Percentiles rank a stretch among this genome's conserved stretches.
These are phyloP conservation scores for Bombardia bombarda DNA, from an alignment of 495 filamentous ascomycete genomes.

Conservation along the genomic window DNA sequence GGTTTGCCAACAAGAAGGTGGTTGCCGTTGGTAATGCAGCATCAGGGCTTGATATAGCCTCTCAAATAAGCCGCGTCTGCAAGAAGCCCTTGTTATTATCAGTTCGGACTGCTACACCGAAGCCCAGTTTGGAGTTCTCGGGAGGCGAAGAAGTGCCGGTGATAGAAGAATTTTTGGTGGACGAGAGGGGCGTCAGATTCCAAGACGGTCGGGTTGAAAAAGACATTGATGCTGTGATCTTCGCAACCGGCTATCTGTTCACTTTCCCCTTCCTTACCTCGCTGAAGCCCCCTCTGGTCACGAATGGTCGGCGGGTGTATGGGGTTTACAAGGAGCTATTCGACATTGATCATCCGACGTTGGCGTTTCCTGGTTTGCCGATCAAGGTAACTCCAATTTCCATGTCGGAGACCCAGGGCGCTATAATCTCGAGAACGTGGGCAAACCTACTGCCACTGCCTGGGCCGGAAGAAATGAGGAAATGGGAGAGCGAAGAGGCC, in stretches of 20 bases:
- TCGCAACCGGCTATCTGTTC: constrained; percentile 70
- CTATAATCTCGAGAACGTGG: constrained; percentile 69
- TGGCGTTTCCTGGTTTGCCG: constrained; percentile 68
- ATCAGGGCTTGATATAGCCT: constrained; percentile 72
- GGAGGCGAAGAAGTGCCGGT: constrained; percentile 30
- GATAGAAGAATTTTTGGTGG: constrained; percentile 33
- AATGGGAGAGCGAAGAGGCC: constrained; percentile 42
- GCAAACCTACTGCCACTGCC: constrained; percentile 60
- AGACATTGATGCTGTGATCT: constrained; percentile 59
- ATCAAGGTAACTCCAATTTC: constrained; percentile 82
- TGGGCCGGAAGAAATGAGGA: constrained; percentile 48
- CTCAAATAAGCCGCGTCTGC: constrained; percentile 55
- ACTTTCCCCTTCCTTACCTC: constrained; percentile 62
- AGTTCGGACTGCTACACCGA: constrained; percentile 26
- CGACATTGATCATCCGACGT: constrained; percentile 63
- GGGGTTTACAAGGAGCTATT: constrained; percentile 73
- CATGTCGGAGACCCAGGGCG: constrained; percentile 67
- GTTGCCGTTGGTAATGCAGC: constrained; percentile 72
- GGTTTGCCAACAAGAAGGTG: constrained; percentile 45
- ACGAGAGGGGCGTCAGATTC: constrained; percentile 28
- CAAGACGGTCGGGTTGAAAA: constrained; percentile 39
- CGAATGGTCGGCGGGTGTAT: constrained; percentile 57
- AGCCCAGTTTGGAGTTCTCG: constrained; percentile 19
- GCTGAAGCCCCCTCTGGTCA: constrained; percentile 48
- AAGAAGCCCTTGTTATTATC: constrained; percentile 34